Evolutionary conservation across 805 yeast genomes (phyloP).

Genomic region (Ogataea minuta): DNA sequence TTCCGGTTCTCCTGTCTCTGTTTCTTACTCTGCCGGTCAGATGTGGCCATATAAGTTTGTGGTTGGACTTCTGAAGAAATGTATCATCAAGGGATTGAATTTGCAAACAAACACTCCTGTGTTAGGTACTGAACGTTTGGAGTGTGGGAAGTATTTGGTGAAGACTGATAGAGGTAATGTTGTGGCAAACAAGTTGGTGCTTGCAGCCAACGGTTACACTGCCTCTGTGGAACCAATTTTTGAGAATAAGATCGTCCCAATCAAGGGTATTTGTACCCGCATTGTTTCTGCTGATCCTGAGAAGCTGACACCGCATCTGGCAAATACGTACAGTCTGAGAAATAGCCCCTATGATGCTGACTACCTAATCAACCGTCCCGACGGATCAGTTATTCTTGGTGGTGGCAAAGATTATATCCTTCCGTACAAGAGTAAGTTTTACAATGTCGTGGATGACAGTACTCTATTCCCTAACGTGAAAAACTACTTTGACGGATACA

Average conservation of each 20-base stretch:
- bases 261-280: conserved; percentile 35
- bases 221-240: conserved; percentile 27
- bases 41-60: conserved; percentile 46
- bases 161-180: conserved; percentile 27
- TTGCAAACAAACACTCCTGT: conserved; percentile 43
- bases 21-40: conserved; percentile 41
- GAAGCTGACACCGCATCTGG: conserved; percentile 32
- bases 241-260: conserved; percentile 33
- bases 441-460: conserved; percentile 37
- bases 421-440: conserved; percentile 26
- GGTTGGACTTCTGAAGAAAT: conserved; percentile 31
- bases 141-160: conserved; percentile 33
- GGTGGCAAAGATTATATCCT: conserved; percentile 27
- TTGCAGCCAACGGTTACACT: conserved; percentile 38
- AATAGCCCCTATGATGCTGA: conserved; percentile 16
- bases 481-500: conserved; percentile 29
- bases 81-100: conserved; percentile 34
- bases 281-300: conserved; percentile 23
- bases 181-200: conserved; percentile 34
- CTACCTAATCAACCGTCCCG: conserved; percentile 36
- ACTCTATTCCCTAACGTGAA: conserved; percentile 25
- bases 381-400: conserved; percentile 38
- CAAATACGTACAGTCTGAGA: conserved; percentile 33
- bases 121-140: conserved; percentile 21
- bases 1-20: conserved; percentile 29